phyloP scores from a whole-genome alignment of 1,284 basidiomycete species.

The Trichosporon asahii region DNA sequence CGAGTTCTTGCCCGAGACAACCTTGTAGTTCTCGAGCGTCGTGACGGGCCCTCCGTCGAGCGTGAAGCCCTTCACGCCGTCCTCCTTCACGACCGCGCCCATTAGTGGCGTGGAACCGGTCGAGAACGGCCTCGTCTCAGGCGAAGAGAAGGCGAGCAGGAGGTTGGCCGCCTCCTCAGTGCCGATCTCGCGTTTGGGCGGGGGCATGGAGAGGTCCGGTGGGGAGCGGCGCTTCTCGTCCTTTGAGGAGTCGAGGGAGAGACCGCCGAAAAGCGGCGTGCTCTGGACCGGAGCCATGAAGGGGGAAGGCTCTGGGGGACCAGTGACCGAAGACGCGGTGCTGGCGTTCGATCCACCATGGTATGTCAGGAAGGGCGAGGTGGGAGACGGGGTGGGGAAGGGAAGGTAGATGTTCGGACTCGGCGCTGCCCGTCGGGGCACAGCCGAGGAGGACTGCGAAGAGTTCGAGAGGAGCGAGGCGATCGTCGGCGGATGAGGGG shows the following conservation, averaged over 20 bases:
- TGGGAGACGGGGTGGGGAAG: slow-evolving; percentile 49
- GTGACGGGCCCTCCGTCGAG: slow-evolving; percentile 27
- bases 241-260: slow-evolving; percentile 26
- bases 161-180: slow-evolving; percentile 48
- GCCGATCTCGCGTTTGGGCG: slow-evolving; percentile 26
- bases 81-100: slow-evolving; percentile 17
- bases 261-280: slow-evolving; percentile 43
- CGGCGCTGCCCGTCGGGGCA: slow-evolving; percentile 26
- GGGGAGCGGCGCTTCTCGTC: slow-evolving; percentile 22
- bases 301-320: slow-evolving; percentile 39
- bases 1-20: not conserved
- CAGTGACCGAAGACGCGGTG: slow-evolving; percentile 17
- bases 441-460: slow-evolving; percentile 14
- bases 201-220: slow-evolving; percentile 19
- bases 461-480: slow-evolving; percentile 19
- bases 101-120: slow-evolving; percentile 30
- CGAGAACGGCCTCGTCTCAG: slow-evolving; percentile 37
- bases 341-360: slow-evolving; percentile 16
- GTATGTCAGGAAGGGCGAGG: slow-evolving; percentile 45
- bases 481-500: slow-evolving; percentile 19
- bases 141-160: slow-evolving; percentile 44
- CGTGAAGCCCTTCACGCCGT: slow-evolving; percentile 17
- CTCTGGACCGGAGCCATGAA: slow-evolving; percentile 45
- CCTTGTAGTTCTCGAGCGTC: not conserved
- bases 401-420: slow-evolving; percentile 47